Evolutionary conservation across 2,329 filamentous ascomycete species (phyloP).

Genomic region (Chaetomiaceae sp.): DNA sequence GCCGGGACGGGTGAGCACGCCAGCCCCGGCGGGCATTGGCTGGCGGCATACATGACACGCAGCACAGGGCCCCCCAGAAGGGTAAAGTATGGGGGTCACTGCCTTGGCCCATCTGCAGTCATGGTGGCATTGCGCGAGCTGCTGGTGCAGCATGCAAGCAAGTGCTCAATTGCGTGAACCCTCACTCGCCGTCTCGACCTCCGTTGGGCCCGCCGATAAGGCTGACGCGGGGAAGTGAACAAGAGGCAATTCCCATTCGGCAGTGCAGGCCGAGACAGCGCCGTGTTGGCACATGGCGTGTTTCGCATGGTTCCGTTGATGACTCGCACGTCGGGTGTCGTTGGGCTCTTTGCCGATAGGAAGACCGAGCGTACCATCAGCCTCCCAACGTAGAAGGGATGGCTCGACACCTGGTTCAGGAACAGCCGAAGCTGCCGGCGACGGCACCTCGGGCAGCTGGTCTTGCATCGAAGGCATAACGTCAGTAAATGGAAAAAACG

Average conservation of each 20-base stretch:
- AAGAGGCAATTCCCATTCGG: conserved; percentile 7
- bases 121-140: conserved; percentile 11
- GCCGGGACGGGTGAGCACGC: conserved; percentile 15
- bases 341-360: neutral
- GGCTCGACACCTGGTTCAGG: no score
- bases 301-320: neutral
- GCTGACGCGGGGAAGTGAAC: conserved; percentile 14
- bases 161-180: conserved; percentile 25
- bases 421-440: no score
- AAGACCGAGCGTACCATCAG: neutral
- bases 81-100: conserved; percentile 9
- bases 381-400: no score
- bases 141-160: conserved; percentile 16
- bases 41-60: conserved; percentile 19
- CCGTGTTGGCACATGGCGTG: neutral
- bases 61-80: conserved; percentile 14
- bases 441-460: neutral
- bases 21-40: conserved; percentile 16
- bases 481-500: neutral
- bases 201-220: conserved; percentile 14
- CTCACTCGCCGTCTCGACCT: neutral
- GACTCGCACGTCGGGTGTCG: neutral
- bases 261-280: neutral
- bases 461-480: neutral
- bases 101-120: conserved; percentile 13